Evolutionary conservation across 371 early-diverging fungal genomes (phyloP).

Genomic region (Circinella umbellata): DNA sequence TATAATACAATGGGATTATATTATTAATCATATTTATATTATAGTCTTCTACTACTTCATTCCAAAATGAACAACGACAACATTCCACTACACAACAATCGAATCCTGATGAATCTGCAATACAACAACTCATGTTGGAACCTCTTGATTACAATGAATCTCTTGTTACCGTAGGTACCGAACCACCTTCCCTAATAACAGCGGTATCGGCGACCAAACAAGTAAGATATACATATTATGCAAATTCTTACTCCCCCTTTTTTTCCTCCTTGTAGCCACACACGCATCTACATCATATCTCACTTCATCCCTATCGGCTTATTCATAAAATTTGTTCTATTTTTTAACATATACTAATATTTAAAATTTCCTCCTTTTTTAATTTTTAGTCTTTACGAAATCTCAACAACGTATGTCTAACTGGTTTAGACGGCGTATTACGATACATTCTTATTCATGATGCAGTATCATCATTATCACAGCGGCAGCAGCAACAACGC

Average conservation of each 20-base stretch:
- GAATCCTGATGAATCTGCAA: background rate
- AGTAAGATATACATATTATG: too few species aligned
- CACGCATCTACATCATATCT: too few species aligned
- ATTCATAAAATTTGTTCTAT: too few species aligned
- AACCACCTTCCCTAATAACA: background rate
- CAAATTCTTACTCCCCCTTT: too few species aligned
- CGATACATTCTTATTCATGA: conserved; percentile 6
- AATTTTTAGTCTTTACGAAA: background rate
- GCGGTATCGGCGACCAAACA: too few species aligned
- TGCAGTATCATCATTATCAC: background rate
- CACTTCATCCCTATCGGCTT: too few species aligned
- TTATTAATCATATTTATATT: background rate
- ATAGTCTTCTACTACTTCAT: background rate
- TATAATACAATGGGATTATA: too few species aligned
- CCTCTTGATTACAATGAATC: conserved; percentile 15
- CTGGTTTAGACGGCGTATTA: conserved; percentile 9
- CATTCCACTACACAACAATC: background rate
- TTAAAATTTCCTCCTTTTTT: background rate
- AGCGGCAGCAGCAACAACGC: background rate
- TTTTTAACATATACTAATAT: background rate
- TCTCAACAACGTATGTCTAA: conserved; percentile 13
- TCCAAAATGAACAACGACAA: background rate
- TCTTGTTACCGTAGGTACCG: background rate
- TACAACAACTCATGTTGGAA: conserved; percentile 21
- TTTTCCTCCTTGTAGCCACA: too few species aligned